Conservation (phyloP, 768 basidiomycete genomes). For the Pisolithus marmoratus region DNA sequence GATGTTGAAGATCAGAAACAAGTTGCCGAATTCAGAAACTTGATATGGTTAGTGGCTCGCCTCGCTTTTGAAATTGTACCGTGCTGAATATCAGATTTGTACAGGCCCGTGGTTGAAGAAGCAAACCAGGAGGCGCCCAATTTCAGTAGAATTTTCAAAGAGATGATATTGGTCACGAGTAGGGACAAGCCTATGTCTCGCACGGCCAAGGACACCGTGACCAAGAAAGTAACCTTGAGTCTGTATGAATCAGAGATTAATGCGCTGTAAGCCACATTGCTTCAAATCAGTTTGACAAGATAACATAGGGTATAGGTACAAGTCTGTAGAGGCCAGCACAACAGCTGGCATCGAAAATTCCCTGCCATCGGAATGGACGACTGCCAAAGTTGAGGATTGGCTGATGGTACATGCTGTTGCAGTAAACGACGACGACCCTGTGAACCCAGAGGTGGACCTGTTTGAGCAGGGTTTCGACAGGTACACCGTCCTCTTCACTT, state of each 20-base stretch:
- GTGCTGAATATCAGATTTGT: neutral
- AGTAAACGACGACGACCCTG: slow-evolving; percentile 2
- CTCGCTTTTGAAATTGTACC: neutral
- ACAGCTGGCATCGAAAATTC: slow-evolving; percentile 13
- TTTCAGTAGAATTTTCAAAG: slow-evolving; percentile 43
- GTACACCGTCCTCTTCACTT: slow-evolving; percentile 9
- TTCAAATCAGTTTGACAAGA: neutral
- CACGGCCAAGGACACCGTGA: slow-evolving; percentile 41
- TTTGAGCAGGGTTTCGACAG: slow-evolving; percentile 35
- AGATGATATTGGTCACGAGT: slow-evolving; percentile 46
- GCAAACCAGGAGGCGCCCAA: slow-evolving; percentile 38
- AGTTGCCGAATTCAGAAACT: slow-evolving; percentile 25
- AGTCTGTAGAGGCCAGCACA: slow-evolving; percentile 24
- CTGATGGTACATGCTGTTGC: slow-evolving; percentile 19
- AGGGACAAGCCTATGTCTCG: slow-evolving; percentile 38
- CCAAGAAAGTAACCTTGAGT: slow-evolving; percentile 33
- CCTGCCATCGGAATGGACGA: slow-evolving; percentile 23
- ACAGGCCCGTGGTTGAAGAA: slow-evolving; percentile 38
- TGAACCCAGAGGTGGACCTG: slow-evolving; percentile 18
- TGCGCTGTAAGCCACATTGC: slow-evolving; percentile 29
- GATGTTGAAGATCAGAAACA: slow-evolving; percentile 19
- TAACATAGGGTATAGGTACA: slow-evolving; percentile 21
- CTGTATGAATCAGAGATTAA: slow-evolving; percentile 44
- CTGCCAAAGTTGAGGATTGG: slow-evolving; percentile 19
- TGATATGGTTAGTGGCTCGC: slow-evolving; percentile 20